These are phyloP conservation scores for Cercospora janseana DNA, from an alignment of 2,329 filamentous ascomycete species.

Conservation along the genomic window DNA sequence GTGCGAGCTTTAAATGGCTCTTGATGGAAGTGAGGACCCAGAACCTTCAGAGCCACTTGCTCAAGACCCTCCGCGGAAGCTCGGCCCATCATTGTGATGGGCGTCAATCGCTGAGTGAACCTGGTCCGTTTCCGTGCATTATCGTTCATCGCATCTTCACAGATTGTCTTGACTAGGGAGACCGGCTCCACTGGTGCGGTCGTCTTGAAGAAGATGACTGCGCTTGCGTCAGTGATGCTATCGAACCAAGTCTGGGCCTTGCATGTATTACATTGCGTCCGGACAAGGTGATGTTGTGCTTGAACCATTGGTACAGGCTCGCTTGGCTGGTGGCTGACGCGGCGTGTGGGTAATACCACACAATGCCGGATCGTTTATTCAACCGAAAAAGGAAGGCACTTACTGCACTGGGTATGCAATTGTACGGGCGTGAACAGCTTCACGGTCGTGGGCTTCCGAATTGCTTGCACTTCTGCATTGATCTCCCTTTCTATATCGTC, in stretches of 20 bases:
- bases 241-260: background rate
- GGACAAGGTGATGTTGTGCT: background rate
- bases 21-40: constrained; percentile 63
- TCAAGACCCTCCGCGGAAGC: constrained; percentile 68
- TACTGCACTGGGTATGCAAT: constrained; percentile 57
- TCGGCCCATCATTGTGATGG: constrained; percentile 60
- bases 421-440: constrained; percentile 54
- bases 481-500: constrained; percentile 71
- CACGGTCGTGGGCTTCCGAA: constrained; percentile 53
- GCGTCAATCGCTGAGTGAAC: constrained; percentile 60
- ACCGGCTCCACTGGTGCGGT: constrained; percentile 59
- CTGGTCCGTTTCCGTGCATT: constrained; percentile 54
- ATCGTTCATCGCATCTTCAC: constrained; percentile 54
- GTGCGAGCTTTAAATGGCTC: constrained; percentile 51
- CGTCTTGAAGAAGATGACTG: constrained; percentile 60
- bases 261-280: background rate
- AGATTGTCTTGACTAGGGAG: constrained; percentile 58
- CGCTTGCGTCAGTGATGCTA: constrained; percentile 22
- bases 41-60: constrained; percentile 61
- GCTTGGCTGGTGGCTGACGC: background rate
- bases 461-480: constrained; percentile 64
- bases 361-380: background rate
- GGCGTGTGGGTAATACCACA: background rate
- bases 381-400: constrained; percentile 27
- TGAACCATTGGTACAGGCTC: background rate